Evolutionary conservation across 2,329 filamentous ascomycete genomes (phyloP).

Genomic region (Kalmusia sp.): DNA sequence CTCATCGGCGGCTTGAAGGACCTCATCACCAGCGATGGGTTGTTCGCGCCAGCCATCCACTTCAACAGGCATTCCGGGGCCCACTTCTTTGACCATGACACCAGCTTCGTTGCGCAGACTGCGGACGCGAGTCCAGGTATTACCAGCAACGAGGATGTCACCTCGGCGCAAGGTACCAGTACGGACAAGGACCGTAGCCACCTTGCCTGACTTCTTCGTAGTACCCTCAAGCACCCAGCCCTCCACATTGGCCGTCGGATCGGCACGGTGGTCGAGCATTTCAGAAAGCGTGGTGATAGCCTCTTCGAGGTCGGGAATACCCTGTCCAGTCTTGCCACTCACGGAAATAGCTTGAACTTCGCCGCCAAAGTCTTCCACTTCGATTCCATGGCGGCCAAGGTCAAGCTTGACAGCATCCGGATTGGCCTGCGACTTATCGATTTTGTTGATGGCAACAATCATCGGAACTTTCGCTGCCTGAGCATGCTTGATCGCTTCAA

Average conservation of each 20-base stretch:
- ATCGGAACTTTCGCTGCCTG: slow-evolving; percentile 87
- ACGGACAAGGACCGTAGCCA: slow-evolving; percentile 87
- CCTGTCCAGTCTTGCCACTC: slow-evolving; percentile 90
- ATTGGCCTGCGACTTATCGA: slow-evolving; percentile 85
- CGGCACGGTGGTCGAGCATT: slow-evolving; percentile 87
- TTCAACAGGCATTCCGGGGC: slow-evolving; percentile 88
- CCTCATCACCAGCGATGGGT: slow-evolving; percentile 84
- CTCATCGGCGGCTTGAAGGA: slow-evolving; percentile 83
- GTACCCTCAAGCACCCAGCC: slow-evolving; percentile 94
- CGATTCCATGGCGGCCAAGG: slow-evolving; percentile 80
- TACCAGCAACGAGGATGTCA: slow-evolving; percentile 85
- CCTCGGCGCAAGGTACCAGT: slow-evolving; percentile 83
- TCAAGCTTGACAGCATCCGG: slow-evolving; percentile 87
- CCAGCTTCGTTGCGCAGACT: slow-evolving; percentile 86
- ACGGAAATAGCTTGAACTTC: slow-evolving; percentile 92
- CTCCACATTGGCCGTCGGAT: slow-evolving; percentile 77
- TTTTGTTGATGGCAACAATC: slow-evolving; percentile 97
- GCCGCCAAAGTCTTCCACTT: slow-evolving; percentile 93
- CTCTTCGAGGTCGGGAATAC: slow-evolving; percentile 92
- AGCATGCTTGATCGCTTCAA: slow-evolving; percentile 95
- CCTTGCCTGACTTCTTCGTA: slow-evolving; percentile 82
- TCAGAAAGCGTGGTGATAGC: slow-evolving; percentile 86
- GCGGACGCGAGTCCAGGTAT: slow-evolving; percentile 86
- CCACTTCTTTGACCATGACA: slow-evolving; percentile 71
- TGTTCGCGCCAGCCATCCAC: slow-evolving; percentile 93